Evolutionary conservation across 768 basidiomycete species (phyloP), one percentile per base, ranked within the genome.

Genomic region (Gautieria morchelliformis): DNA sequence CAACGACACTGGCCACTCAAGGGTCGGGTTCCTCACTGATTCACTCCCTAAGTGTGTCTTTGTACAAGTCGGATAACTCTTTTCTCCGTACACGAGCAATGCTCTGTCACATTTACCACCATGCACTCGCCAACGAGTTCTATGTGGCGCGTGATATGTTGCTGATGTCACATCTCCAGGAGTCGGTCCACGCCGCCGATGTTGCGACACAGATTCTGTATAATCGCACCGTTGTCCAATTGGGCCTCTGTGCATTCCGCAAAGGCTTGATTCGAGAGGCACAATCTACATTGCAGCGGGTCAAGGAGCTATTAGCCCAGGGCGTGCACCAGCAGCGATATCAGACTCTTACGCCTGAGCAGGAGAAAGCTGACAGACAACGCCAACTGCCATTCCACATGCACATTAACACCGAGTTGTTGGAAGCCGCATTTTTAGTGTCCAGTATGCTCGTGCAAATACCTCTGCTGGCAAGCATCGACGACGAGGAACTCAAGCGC

Each of bases 371-470:
- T 3, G 96, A 99, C 70, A 90, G 93, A 63, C 87, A 93, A 62
- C 82, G 96, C 35, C 92, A 97, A 64, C 78, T 99, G 22, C 96
- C 96, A 30, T 99, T 98, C 85, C 96, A 99, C 71, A 89, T 98
- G 88, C 96, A 99, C 71, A 93, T 98, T 72, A 99, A 98, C 74
- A 92, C 96, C 14, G 96, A 98, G 71, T 78, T 99, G 9, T 76
- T 98, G 56, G 96, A 98, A 71, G 94, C 94, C 19, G 96, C 93
- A 1, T 99, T 98, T 77, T 79, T 99, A 44, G 93, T 96, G 17
- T 94, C 92, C 15, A 97, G 94, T 73, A 99, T 99, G 96, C 80
- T 99, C 39, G 87, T 97, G 40, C 96, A 98, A 73, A 93, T 99
- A 17, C 96, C 96, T 3, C 73, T 97, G 22, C 75, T 98, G 17